A percentile compares a stretch with the other conserved stretches of the same genome.
Conservation (phyloP, 2,329 filamentous ascomycete species). For the Exserohilum rostratum region DNA sequence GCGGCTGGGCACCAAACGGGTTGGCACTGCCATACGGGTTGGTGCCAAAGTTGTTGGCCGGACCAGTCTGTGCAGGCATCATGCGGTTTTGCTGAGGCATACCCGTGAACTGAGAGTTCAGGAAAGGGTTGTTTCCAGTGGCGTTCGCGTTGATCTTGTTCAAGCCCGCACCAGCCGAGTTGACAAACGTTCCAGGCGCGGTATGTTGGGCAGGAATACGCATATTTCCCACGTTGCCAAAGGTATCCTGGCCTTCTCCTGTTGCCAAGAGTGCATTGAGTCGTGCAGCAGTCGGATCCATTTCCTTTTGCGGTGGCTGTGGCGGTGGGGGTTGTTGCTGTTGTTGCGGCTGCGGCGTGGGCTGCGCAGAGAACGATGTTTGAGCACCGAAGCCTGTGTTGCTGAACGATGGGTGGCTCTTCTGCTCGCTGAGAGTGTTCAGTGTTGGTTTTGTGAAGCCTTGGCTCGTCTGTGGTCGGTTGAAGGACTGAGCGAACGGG, state of each 20-base stretch:
- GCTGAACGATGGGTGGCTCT: constrained; percentile 70
- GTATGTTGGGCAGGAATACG: constrained; percentile 97
- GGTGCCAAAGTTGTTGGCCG: constrained; percentile 54
- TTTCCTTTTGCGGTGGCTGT: constrained; percentile 48
- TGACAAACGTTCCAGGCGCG: constrained; percentile 93
- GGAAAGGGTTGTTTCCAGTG: constrained; percentile 88
- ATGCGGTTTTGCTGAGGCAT: constrained; percentile 56
- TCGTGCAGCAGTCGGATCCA: constrained; percentile 68
- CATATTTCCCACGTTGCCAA: constrained; percentile 94
- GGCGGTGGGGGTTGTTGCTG: constrained; percentile 47
- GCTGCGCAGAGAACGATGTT: constrained; percentile 53
- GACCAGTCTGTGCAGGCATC: constrained; percentile 59
- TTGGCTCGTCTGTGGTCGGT: constrained; percentile 64
- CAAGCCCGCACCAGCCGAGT: constrained; percentile 85
- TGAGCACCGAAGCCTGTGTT: constrained; percentile 58
- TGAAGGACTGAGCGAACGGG: constrained; percentile 81
- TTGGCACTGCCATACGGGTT: constrained; percentile 56
- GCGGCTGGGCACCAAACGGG: constrained; percentile 60
- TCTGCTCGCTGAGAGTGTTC: constrained; percentile 80
- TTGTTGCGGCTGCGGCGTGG: constrained; percentile 50
- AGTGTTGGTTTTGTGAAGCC: constrained; percentile 70
- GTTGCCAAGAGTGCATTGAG: constrained; percentile 85
- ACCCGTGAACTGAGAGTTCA: constrained; percentile 82
- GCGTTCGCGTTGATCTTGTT: constrained; percentile 69
- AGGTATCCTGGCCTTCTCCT: constrained; percentile 95